Base-by-base conservation (phyloP, 2,329 filamentous ascomycete genomes). In the Botrytis galanthina region DNA sequence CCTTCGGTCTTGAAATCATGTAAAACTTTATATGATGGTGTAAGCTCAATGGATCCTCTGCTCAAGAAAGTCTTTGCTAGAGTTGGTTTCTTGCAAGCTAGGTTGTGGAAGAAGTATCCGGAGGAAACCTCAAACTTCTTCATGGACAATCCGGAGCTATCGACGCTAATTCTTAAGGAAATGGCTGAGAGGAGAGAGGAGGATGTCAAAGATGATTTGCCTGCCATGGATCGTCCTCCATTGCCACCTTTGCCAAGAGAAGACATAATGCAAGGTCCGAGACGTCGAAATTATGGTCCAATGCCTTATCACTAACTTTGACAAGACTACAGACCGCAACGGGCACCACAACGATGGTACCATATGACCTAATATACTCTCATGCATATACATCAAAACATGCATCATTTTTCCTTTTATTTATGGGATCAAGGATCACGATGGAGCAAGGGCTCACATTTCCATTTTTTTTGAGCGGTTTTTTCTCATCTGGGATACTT, bases 51-150 rank as follows among this genome's bases (percentile, higher is more conserved):
- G 16, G 85, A 87, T 72, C 77, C 79, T 0, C 77, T 87, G 59
- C 80, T 87, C 67, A 84, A 82, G 74, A 86, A 86, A 83, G 78
- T 87, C 20, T 84, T 86, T 75, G 85, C 85, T 12, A 81, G 85
- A 51, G 82, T 86, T 9, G 85, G 85, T 3, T 87, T 86, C 75
- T 78, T 87, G 48, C 84, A 86, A 78, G 81, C 84, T 16, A 74
- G 81, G 42, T 75, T 86, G n/a, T 86, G 84, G 84, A 82, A 83
- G 74, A 80, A 80, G 26, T 78, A 78, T 26, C 84, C 82, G 4
- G 80, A 82, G 51, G 83, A 84, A 73, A 86, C 84, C 18, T 79
- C 81, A 44, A 79, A 79, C 22, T 87, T 86, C 74, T 79, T 86
- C 73, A 75, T 83, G 3, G 81, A 80, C 2, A 83, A 86, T 74